A percentile compares a stretch with the other conserved stretches of the same genome.
Evolutionary conservation across 345 rosid species (phyloP).

Genomic region (Boechera stricta): DNA sequence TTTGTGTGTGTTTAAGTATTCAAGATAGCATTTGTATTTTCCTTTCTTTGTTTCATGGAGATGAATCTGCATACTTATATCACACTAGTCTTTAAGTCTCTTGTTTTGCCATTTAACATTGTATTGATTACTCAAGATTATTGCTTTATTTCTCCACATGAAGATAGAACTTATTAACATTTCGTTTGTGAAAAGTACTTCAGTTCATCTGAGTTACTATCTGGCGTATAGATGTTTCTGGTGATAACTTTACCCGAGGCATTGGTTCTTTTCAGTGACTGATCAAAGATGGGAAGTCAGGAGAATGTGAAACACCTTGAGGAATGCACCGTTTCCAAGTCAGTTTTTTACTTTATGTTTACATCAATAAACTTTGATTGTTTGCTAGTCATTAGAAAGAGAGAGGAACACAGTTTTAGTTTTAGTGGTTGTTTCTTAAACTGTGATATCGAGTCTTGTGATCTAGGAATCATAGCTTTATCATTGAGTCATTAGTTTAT

Average conservation of each 20-base stretch:
- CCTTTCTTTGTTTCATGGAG: background rate
- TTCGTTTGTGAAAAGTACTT: background rate
- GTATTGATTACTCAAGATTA: background rate
- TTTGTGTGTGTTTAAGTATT: background rate
- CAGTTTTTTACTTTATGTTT: conserved; percentile 37
- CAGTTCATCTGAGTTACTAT: background rate
- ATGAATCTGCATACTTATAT: background rate
- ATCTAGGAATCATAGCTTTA: background rate
- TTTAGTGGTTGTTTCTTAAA: background rate
- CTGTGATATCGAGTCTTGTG: background rate
- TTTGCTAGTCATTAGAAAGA: conserved; percentile 5
- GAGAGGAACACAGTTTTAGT: background rate
- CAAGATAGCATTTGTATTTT: background rate
- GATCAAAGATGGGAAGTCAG: conserved; percentile 54
- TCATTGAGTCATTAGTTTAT: background rate
- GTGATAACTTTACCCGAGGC: background rate
- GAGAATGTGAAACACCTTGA: conserved; percentile 70
- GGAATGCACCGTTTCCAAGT: conserved; percentile 82
- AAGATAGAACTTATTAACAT: background rate
- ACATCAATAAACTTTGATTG: background rate
- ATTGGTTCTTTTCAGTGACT: conserved; percentile 20
- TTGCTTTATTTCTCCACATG: background rate
- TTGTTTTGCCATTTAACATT: background rate
- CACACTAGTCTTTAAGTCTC: background rate
- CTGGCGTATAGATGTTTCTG: background rate